phyloP scores from a whole-genome alignment of 164 flowering plant genomes.

The Vitis cinerea region DNA sequence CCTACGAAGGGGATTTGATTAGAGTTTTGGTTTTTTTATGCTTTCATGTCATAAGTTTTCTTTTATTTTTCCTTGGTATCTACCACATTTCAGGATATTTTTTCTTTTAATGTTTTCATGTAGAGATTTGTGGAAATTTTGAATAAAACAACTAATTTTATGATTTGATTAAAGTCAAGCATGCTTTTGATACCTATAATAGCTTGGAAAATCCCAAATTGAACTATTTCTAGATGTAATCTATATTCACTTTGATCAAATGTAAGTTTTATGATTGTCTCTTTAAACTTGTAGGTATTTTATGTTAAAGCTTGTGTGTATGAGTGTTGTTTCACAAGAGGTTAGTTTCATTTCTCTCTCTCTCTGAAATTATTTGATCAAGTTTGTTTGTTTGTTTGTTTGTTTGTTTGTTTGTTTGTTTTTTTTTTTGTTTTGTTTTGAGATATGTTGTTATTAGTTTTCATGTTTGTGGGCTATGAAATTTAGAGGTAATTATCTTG shows the following conservation, averaged over 20 bases:
- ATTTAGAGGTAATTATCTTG: conserved; percentile 1
- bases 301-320: conserved; percentile 66
- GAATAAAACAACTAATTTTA: background rate
- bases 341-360: conserved; percentile 19
- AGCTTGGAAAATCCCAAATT: conserved; percentile 44
- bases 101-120: too few species aligned
- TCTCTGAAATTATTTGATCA: background rate
- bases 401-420: too few species aligned
- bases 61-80: too few species aligned
- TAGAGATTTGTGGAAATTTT: too few species aligned
- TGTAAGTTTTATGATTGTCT: background rate
- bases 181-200: conserved; percentile 58
- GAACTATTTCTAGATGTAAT: background rate
- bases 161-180: conserved; percentile 53
- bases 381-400: too few species aligned
- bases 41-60: too few species aligned
- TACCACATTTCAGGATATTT: too few species aligned
- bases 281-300: conserved; percentile 50
- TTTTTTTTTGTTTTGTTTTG: background rate
- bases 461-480: background rate
- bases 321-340: conserved; percentile 11
- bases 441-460: background rate
- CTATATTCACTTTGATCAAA: too few species aligned
- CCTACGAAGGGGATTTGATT: too few species aligned
- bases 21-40: too few species aligned